A percentile compares a stretch with the other conserved stretches of the same genome.
These are phyloP conservation scores for Pseudozyma pruni DNA, from an alignment of 1,284 basidiomycete genomes.

Conservation along the genomic window DNA sequence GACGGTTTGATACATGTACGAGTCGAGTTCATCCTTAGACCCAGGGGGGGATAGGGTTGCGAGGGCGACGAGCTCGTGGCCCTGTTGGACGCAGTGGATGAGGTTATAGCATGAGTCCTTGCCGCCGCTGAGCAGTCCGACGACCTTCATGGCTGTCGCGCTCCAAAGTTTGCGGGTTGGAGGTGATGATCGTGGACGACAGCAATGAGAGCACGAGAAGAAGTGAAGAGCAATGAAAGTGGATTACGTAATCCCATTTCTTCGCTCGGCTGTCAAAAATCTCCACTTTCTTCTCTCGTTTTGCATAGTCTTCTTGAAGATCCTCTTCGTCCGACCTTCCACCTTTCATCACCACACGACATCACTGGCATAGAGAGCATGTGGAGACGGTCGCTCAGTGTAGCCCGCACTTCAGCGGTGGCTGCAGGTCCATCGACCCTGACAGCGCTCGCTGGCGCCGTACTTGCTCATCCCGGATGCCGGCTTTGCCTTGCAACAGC, in stretches of 20 bases:
- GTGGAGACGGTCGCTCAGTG: constrained; percentile 17
- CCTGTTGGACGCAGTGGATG: constrained; percentile 84
- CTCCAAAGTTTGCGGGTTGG: not conserved
- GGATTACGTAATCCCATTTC: constrained; percentile 21
- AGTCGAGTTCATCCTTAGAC: constrained; percentile 96
- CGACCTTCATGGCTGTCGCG: constrained; percentile 80
- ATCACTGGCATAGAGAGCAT: constrained; percentile 8
- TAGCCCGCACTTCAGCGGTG: constrained; percentile 12
- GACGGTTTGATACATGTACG: constrained; percentile 98
- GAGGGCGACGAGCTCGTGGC: constrained; percentile 87
- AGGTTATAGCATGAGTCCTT: constrained; percentile 99
- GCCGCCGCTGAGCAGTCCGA: constrained; percentile 93
- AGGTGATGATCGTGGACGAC: not conserved
- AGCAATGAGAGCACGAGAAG: not conserved
- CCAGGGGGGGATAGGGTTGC: constrained; percentile 85
- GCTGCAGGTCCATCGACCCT: constrained; percentile 3
- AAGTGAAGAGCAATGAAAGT: constrained; percentile 1
- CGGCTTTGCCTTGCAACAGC: constrained; percentile 1
- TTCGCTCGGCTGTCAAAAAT: constrained; percentile 3
- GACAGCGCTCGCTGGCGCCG: constrained; percentile 1
- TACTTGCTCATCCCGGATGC: constrained; percentile 1
- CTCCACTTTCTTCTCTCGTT: constrained; percentile 23
- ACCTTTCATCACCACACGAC: not conserved
- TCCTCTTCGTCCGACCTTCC: not conserved
- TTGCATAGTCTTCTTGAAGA: not conserved